A percentile compares a stretch with the other conserved stretches of the same genome.
phyloP scores from a whole-genome alignment of 2,329 filamentous ascomycete genomes.

The Pseudogymnoascus verrucosus region DNA sequence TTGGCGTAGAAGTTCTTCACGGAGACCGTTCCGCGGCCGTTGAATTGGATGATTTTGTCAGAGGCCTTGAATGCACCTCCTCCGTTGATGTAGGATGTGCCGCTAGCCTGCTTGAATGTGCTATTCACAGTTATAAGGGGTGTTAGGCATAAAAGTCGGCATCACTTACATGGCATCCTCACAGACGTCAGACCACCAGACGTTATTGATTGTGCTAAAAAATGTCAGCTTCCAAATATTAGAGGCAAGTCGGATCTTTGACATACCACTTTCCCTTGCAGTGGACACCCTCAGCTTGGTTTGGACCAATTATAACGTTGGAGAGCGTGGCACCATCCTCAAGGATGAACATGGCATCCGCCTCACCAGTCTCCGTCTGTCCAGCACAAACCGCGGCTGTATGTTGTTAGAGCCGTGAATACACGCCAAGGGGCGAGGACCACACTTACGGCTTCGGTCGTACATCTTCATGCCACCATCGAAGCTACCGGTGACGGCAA shows the following conservation, averaged over 20 bases:
- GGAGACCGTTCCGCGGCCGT: constrained; percentile 32
- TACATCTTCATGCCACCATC: constrained; percentile 39
- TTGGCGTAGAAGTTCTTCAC: constrained; percentile 33
- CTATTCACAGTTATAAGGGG: not conserved
- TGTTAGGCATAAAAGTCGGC: too few species aligned
- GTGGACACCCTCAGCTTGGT: constrained; percentile 43
- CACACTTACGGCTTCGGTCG: constrained; percentile 28
- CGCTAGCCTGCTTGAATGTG: constrained; percentile 31
- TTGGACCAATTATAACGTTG: constrained; percentile 45
- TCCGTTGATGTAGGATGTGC: constrained; percentile 35
- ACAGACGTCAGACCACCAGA: constrained; percentile 23
- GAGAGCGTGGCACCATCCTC: constrained; percentile 41
- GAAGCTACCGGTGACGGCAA: constrained; percentile 36
- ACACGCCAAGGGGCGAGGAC: not conserved
- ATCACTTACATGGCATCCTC: constrained; percentile 17
- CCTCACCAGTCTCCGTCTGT: constrained; percentile 15
- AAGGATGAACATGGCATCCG: constrained; percentile 43
- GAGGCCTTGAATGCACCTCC: constrained; percentile 36
- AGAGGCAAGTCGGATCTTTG: not conserved
- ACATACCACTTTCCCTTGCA: constrained; percentile 37
- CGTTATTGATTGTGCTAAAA: constrained; percentile 22
- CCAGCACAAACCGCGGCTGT: not conserved
- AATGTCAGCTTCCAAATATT: constrained; percentile 17
- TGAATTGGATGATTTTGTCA: constrained; percentile 37
- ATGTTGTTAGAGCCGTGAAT: not conserved